A percentile compares a stretch with the other conserved stretches of the same genome.
Conservation (phyloP, 768 basidiomycete genomes). For the Clitopilus hobsonii region DNA sequence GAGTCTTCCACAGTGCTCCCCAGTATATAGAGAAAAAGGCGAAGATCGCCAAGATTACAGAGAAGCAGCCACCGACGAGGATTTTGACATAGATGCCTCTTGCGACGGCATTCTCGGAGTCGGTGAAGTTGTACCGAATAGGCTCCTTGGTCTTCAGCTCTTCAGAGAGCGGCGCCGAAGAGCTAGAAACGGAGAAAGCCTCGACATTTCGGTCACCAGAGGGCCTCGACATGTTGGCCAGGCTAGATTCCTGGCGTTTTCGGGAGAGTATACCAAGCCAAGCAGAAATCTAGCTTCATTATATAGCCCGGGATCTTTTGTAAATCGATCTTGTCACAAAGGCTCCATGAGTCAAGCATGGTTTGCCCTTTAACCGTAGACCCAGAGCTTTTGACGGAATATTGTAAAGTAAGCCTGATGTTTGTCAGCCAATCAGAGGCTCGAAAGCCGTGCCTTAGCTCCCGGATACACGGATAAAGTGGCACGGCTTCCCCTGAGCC, state of each 20-base stretch:
- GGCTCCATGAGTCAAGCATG: background rate
- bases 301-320: background rate
- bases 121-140: background rate
- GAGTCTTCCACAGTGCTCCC: slow-evolving; percentile 40
- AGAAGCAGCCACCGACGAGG: slow-evolving; percentile 9
- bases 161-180: background rate
- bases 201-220: background rate
- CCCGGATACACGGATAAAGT: background rate
- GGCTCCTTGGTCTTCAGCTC: background rate
- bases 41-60: slow-evolving; percentile 27
- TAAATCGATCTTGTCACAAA: background rate
- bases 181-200: background rate
- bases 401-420: background rate
- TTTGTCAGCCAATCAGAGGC: background rate
- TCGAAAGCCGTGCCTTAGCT: background rate
- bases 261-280: background rate
- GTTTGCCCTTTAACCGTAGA: background rate
- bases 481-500: too few relatives aligned
- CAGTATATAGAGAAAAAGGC: slow-evolving; percentile 47
- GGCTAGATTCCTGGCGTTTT: background rate
- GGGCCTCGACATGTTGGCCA: background rate
- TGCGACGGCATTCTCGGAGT: slow-evolving; percentile 1
- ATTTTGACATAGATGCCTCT: slow-evolving; percentile 13
- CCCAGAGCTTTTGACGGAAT: background rate
- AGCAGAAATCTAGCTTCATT: background rate